Evolutionary conservation across 2,329 filamentous ascomycete species (phyloP), one percentile per base, ranked within the genome.

Genomic region (Paecilomyces dactylethromorphus): DNA sequence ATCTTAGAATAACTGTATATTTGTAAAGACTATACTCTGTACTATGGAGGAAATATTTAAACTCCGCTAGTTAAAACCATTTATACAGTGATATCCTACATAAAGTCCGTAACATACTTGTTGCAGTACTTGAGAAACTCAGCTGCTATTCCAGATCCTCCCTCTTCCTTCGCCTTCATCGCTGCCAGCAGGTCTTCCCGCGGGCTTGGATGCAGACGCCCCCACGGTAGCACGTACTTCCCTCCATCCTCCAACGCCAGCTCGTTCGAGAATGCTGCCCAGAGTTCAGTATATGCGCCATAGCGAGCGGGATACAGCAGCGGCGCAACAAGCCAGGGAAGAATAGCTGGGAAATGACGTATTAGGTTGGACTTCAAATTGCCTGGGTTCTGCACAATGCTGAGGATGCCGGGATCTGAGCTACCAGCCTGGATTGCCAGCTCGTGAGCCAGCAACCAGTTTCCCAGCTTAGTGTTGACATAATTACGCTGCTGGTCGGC

Each of bases 371-470:
- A 21, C 21, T 51, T 26, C n/a, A 51, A 15, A 26, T 22, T 51
- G 6, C 49, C 49, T 22, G 49, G 49, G 18, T 51, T 51, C 49
- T 11, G 18, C n/a, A 15, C 13, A 13, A 51, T 7, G 18, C 49
- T 51, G 0, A 51, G 18, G 49, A 51, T 51, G 2, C 49, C 49
- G 7, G 11, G 18, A 22, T 51, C 24, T 13, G 21, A 22, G 24
- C 49, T 26, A 77, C 15, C 75, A 74, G 55, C 64, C 60, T n/a
- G 64, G 66, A 0, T 56, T 69, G 5, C 49, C 13, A 57, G 57
- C 26, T 63, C 60, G n/a, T 66, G 68, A 31, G 62, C 62, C 18
- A 56, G 52, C 5, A 61, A 55, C 18, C 29, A 55, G 33, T 58
- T 61, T 2, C 56, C 60, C 1, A 58, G 56, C 51, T 62, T 64